Evolutionary conservation across 2,329 filamentous ascomycete genomes (phyloP), one percentile per base, ranked within the genome.

Genomic region (Mycocentrospora acerina): DNA sequence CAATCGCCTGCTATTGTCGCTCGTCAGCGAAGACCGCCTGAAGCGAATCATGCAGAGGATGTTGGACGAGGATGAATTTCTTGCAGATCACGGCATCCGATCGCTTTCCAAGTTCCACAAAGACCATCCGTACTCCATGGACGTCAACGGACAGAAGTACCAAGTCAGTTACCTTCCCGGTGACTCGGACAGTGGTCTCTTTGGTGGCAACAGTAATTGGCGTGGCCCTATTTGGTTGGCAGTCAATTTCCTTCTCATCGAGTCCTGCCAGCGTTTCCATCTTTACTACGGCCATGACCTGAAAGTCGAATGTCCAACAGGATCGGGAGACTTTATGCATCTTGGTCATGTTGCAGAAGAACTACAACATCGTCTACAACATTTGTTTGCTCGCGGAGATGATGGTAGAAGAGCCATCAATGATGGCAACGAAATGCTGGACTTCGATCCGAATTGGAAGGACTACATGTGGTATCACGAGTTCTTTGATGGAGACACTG

Each of bases 121-220:
- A 59, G 80, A 95, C 11, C 73, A 96, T 52, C 93, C 93, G 0
- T 93, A 88, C 66, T 88, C 87, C 1, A 97, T 97, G 91, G 86
- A 95, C 37, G 91, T 96, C 43, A 95, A 97, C 51, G 90, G 88
- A 0, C 89, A 96, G 64, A 79, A 78, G 19, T 97, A 95, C 72
- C 81, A 83, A 40, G 91, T 97, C 27, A 80, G 83, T 55, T 97
- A 97, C 60, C 82, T 97, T 13, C 84, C 93, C 1, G 93, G 91
- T n/a, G 91, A 97, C 64, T 96, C 91, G 1, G 90, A 97, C 71
- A 95, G 88, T 59, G 88, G 89, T 3, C 79, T 97, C 4, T 97
- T 97, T 60, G 91, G 91, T 36, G 91, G 91, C 52, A 97, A 97
- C 78, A 95, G 90, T 68, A 97, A 97, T 70, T 97, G 91, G 91